Evolutionary conservation across 768 basidiomycete genomes (phyloP), one percentile per base, ranked within the genome.

Genomic region (Scleroderma bovista): DNA sequence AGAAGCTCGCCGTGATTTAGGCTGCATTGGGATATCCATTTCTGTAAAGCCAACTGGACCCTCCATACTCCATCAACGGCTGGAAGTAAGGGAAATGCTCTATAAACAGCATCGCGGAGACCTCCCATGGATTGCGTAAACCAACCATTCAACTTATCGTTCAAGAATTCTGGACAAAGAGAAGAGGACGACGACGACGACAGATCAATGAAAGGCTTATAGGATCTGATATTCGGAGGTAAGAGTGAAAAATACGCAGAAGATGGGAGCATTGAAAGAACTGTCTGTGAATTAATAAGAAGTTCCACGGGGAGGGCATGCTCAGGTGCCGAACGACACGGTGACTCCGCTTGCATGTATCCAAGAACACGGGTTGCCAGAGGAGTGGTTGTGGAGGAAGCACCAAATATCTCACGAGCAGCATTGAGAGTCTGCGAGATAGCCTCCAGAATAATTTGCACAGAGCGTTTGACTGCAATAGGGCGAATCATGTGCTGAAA

Each of bases 181-280:
- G 72, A 71, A 3, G 72, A 71, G 16, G 81, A 74, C 3, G 81
- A 78, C 0, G 80, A 64, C 1, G 88, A 81, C 9, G 74, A 70
- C 6, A 84, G 68, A 58, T 93, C 86, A 52, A 95, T 79, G 64
- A 89, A 94, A 9, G 93, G 93, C 58, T 84, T 88, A 66, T 93
- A 96, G 5, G 78, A 75, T 55, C 77, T 78, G 52, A 97, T 77
- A 51, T 72, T 77, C 1, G 73, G 60, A 0, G 93, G 91, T 0
- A 97, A 76, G 47, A 90, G 76, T 15, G 83, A 77, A 53, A 93
- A 81, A 55, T 93, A 88, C 22, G 86, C 81, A 0, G 91, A 86
- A 0, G 93, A 93, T 0, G 92, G 92, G 20, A 95, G 75, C 9
- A 76, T 75, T 22, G 76, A 71, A 17, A 97, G 74, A 23, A 95